These are phyloP conservation scores for Sporopachydermia cereana DNA, from an alignment of 1,139 yeast genomes.

Conservation along the genomic window DNA sequence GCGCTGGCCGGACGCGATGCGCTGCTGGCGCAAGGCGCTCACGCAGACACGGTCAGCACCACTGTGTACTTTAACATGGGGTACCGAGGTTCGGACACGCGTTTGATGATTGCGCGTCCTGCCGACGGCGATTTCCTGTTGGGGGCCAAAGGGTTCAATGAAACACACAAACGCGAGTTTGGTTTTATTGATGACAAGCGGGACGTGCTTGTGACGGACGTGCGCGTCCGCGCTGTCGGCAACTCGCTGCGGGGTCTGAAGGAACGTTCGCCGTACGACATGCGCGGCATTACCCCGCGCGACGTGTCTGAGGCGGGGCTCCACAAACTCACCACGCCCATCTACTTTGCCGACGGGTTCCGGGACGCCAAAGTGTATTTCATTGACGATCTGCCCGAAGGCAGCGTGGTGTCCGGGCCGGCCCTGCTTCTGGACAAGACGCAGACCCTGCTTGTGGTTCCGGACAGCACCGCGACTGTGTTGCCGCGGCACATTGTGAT, in stretches of 20 bases:
- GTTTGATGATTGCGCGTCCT: slow-evolving; percentile 25
- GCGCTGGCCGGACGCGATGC: slow-evolving; percentile 8
- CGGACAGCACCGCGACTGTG: slow-evolving; percentile 30
- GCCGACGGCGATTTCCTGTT: slow-evolving; percentile 15
- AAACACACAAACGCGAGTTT: slow-evolving; percentile 25
- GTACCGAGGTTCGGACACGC: slow-evolving; percentile 39
- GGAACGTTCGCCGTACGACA: slow-evolving; percentile 19
- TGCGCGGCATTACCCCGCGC: slow-evolving; percentile 10
- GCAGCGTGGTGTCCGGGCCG: slow-evolving; percentile 32
- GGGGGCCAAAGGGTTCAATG: slow-evolving; percentile 15
- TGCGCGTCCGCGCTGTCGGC: slow-evolving; percentile 27
- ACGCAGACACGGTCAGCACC: slow-evolving; percentile 13
- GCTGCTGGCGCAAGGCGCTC: slow-evolving; percentile 18
- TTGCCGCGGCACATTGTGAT: slow-evolving; percentile 27
- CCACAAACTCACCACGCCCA: slow-evolving; percentile 13
- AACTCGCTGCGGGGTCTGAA: slow-evolving; percentile 8
- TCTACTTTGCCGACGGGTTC: slow-evolving; percentile 28
- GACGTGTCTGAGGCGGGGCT: slow-evolving; percentile 10
- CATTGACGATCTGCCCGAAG: slow-evolving; percentile 26
- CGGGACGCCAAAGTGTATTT: slow-evolving; percentile 27
- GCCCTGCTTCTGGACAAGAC: slow-evolving; percentile 38
- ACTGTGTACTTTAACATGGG: slow-evolving; percentile 34
- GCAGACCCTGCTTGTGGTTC: slow-evolving; percentile 38
- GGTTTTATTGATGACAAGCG: slow-evolving; percentile 21
- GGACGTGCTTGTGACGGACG: slow-evolving; percentile 33